A percentile compares a stretch with the other conserved stretches of the same genome.
These are phyloP conservation scores for Datura wrightii DNA, from an alignment of 257 asterid species.

Conservation along the genomic window DNA sequence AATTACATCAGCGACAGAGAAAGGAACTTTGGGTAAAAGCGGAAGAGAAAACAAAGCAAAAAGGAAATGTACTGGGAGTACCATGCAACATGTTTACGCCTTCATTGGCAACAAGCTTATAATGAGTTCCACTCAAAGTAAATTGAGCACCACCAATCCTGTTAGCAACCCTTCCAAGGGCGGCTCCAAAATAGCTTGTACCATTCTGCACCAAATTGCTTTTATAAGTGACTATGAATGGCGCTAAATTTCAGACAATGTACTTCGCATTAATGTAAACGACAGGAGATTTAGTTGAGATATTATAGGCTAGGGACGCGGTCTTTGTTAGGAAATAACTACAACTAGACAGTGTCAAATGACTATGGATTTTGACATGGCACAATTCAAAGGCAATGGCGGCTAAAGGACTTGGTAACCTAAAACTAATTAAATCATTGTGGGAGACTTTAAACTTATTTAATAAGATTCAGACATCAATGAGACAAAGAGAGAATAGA, in stretches of 20 bases:
- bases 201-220: conserved; percentile 29
- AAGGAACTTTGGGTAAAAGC: background rate
- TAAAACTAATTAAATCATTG: background rate
- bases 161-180: conserved; percentile 44
- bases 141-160: conserved; percentile 42
- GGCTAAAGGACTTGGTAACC: background rate
- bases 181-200: conserved; percentile 37
- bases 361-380: background rate
- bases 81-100: conserved; percentile 43
- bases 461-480: background rate
- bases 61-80: conserved; percentile 9
- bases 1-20: background rate
- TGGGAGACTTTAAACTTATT: background rate
- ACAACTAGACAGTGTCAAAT: background rate
- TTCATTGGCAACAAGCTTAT: conserved; percentile 40
- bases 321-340: background rate
- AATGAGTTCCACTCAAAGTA: conserved; percentile 33
- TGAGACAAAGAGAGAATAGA: background rate
- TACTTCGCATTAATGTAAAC: background rate
- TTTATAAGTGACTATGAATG: background rate
- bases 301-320: background rate
- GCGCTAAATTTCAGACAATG: background rate
- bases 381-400: background rate
- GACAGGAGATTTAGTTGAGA: background rate
- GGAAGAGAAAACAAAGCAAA: background rate